These are phyloP conservation scores for Protomyces macrosporus DNA, from an alignment of 1,139 yeast genomes.

Conservation along the genomic window DNA sequence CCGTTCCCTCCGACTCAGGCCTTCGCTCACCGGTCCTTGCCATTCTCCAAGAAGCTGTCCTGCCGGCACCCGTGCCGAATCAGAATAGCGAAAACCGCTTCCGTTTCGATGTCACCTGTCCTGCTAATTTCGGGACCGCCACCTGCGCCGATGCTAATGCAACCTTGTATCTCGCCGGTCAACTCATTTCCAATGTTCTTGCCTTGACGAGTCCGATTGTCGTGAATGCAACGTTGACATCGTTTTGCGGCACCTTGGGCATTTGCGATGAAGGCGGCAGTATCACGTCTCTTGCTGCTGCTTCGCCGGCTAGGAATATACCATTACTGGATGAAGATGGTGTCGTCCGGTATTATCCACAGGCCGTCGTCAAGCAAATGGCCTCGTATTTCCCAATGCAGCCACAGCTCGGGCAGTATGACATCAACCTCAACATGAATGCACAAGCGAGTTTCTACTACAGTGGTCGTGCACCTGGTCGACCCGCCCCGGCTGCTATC, in stretches of 20 bases:
- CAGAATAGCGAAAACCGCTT: constrained; percentile 4
- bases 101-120: constrained; percentile 2
- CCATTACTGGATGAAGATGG: constrained; percentile 21
- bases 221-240: constrained; percentile 9
- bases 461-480: background rate
- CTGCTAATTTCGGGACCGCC: background rate
- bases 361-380: constrained; percentile 25
- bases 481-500: background rate
- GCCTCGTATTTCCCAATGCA: background rate
- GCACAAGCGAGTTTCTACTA: constrained; percentile 13
- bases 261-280: background rate
- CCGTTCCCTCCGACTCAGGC: background rate
- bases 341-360: constrained; percentile 24
- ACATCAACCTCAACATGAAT: constrained; percentile 21
- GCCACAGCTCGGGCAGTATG: constrained; percentile 3
- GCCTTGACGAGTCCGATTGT: background rate
- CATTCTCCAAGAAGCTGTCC: constrained; percentile 1
- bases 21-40: constrained; percentile 11
- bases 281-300: constrained; percentile 21
- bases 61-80: constrained; percentile 8
- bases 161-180: constrained; percentile 8
- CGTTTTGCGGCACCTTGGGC: constrained; percentile 2
- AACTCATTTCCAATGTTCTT: constrained; percentile 12
- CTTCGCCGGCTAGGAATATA: constrained; percentile 24
- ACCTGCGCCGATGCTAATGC: constrained; percentile 1